Evolutionary conservation across 257 asterid species (phyloP).

Genomic region (Jaltomata sinuosa): DNA sequence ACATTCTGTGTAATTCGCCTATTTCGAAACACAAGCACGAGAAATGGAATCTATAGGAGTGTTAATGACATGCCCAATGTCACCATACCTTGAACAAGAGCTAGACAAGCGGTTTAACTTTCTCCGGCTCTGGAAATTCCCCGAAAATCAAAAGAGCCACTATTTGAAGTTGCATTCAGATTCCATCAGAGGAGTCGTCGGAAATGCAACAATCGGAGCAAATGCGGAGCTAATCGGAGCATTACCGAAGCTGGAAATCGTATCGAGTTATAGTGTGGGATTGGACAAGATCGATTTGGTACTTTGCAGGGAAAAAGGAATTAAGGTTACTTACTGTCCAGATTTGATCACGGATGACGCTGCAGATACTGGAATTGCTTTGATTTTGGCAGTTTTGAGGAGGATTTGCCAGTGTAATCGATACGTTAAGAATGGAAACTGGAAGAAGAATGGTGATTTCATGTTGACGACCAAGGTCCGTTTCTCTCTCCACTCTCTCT

Average conservation of each 20-base stretch:
- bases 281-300: slow-evolving; percentile 68
- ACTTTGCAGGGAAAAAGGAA: slow-evolving; percentile 58
- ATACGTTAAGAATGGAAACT: slow-evolving; percentile 49
- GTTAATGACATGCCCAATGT: slow-evolving; percentile 49
- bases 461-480: slow-evolving; percentile 61
- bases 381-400: slow-evolving; percentile 62
- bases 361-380: slow-evolving; percentile 75
- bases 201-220: slow-evolving; percentile 40
- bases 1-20: background rate
- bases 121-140: slow-evolving; percentile 54
- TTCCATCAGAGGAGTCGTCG: slow-evolving; percentile 62
- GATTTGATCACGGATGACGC: slow-evolving; percentile 84
- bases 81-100: slow-evolving; percentile 50
- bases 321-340: slow-evolving; percentile 78
- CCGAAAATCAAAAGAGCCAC: slow-evolving; percentile 20
- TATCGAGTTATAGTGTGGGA: slow-evolving; percentile 67
- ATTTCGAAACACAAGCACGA: background rate
- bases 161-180: slow-evolving; percentile 39
- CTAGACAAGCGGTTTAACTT: slow-evolving; percentile 65
- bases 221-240: slow-evolving; percentile 45
- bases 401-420: slow-evolving; percentile 52
- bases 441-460: slow-evolving; percentile 50
- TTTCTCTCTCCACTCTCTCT: background rate
- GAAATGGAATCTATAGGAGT: slow-evolving; percentile 56
- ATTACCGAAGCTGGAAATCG: slow-evolving; percentile 65